Evolutionary conservation across 345 rosid genomes (phyloP), one percentile per base, ranked within the genome.

Genomic region (Populus pruinosa): DNA sequence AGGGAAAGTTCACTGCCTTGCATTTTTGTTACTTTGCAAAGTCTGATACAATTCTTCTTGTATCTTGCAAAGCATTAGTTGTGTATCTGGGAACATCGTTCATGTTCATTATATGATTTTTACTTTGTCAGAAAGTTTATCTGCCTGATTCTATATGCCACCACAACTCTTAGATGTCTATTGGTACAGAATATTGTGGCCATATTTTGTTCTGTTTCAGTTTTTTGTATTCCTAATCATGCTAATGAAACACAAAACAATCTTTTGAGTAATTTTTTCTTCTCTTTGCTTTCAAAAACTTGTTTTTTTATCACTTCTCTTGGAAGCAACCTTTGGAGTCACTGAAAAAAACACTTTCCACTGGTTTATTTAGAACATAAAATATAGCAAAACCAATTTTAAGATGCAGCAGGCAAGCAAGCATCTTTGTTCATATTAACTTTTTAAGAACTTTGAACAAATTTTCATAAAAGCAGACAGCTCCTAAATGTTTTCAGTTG

Each of bases 21-120:
- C 55, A 29, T 77, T 67, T 69, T 67, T 72, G 63, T 67, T 71
- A 36, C 41, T 20, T 38, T 69, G 31, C 36, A 39, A 36, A 69
- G 53, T 74, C 50, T 64, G 31, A 41, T 29, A 73, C 63, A 53
- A 16, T 49, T n/a, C 55, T 44, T 63, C 47, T 44, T 68, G 66
- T 72, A 50, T 73, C 29, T 18, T 66, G 56, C 21, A 72, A 50
- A 66, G 39, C 7, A 35, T 55, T 36, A 43, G 31, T 29, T 18
- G n/a, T 77, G 63, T 47, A 20, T 35, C 43, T 17, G 27, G 50
- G 16, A 49, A 41, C 33, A 27, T 36, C 47, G 18, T 16, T 12
- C 31, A 29, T 23, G 8, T 67, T 65, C 35, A 13, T 13, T 43
- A 66, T 20, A n/a, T 76, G 11, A 14, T 72, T 72, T 78, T 20